Evolutionary conservation across 257 asterid genomes (phyloP), one percentile per base, ranked within the genome.

Genomic region (Lantana camara): DNA sequence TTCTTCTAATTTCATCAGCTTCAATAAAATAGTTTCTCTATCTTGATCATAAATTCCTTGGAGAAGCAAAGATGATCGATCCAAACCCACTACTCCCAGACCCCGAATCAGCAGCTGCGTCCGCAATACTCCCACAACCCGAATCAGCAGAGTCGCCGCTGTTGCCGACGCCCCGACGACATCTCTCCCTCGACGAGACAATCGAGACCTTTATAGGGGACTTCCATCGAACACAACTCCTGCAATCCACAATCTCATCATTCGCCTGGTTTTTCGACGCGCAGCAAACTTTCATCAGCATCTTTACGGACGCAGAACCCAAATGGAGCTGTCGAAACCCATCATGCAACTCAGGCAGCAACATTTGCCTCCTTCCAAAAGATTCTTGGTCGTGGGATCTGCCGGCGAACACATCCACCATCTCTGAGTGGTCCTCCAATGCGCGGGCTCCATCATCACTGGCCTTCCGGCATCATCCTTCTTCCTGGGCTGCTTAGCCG

Each of bases 381-480:
- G 62, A 38, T 34, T 70, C 81, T 4, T 85, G 89, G 85, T 30
- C 55, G 0, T 82, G 85, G 89, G 82, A 71, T 24, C 15, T n/a
- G 37, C 83, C 87, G 0, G 62, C 64, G 0, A 7, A 32, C 52
- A 44, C 79, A 19, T 85, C 91, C 29, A 73, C 57, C 48, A 23
- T 79, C 7, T 79, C 86, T 1, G 84, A 79, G 53, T 84, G 91
- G 91, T 73, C 82, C 17, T 85, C 29, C 61, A 70, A 19, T 82
- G 91, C 21, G 57, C 64, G 1, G 48, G 64, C 13, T 24, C 80
- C 8, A 20, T 84, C 7, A 3, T 82, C 38, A 47, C 57, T 1
- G 84, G 79, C 20, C 73, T 84, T 2, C 88, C 91, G 16, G 67
- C n/a, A n/a, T n/a, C n/a, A n/a, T n/a, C n/a, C n/a, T n/a, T n/a